Percentiles rank a stretch among this genome's conserved stretches.
These are phyloP conservation scores for Edaphochlamys debaryana DNA, from an alignment of 139 green algal species.

Conservation along the genomic window DNA sequence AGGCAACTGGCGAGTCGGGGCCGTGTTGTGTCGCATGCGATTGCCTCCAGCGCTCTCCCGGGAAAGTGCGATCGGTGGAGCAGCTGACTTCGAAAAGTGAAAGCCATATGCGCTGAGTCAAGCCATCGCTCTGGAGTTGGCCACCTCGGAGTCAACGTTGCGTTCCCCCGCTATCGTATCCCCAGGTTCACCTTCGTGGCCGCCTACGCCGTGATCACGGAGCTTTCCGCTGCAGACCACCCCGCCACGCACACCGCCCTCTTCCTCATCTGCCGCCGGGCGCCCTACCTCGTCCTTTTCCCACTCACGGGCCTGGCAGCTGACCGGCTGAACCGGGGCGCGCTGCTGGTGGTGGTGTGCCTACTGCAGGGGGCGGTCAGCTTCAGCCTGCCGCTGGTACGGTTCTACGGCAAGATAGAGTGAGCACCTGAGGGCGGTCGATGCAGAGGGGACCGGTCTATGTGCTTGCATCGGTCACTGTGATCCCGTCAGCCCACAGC, in stretches of 20 bases:
- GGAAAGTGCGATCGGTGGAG: no score
- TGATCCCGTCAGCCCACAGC: no score
- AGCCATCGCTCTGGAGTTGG: no score
- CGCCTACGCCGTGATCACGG: background rate
- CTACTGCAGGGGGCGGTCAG: constrained; percentile 16
- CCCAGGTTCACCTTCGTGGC: constrained; percentile 37
- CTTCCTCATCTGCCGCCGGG: constrained; percentile 33
- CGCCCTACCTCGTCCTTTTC: constrained; percentile 35
- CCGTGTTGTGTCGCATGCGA: background rate
- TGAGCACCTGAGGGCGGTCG: background rate
- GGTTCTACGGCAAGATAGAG: background rate
- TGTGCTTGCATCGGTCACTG: no score
- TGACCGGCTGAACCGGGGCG: constrained; percentile 17
- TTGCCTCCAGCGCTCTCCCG: no score
- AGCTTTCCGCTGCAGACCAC: background rate
- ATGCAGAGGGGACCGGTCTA: no score
- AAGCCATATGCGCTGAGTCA: no score
- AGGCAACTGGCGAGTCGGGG: background rate
- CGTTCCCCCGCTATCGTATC: no score
- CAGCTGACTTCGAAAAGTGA: background rate
- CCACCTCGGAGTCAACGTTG: no score
- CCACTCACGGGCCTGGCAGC: constrained; percentile 25
- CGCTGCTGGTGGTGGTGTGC: constrained; percentile 1
- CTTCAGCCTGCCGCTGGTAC: constrained; percentile 29
- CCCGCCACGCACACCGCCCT: constrained; percentile 14